Evolutionary conservation across 345 rosid genomes (phyloP), one percentile per base, ranked within the genome.

Genomic region (Punica granatum): DNA sequence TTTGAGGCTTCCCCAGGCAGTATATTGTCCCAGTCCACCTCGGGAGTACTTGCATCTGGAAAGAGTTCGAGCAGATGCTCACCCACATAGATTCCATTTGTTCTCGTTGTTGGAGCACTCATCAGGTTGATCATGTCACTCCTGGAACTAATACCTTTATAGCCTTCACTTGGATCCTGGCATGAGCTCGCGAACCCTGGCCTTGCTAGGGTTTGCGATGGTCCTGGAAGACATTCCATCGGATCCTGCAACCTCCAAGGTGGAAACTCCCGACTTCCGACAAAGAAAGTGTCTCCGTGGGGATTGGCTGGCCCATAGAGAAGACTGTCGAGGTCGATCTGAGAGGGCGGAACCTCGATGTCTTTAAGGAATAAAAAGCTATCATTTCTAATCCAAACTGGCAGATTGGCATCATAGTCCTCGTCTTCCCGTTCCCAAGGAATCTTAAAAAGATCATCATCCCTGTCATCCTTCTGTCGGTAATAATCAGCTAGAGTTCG

Each of bases 291-390:
- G 1, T 30, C 59, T 53, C 30, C 59, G 26, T 23, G 3, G 0
- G 59, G 59, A 25, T 3, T 30, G 21, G 30, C 30, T 53, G 31
- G 59, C 21, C 59, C 59, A 53, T 53, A 23, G 15, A 0, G 21
- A 53, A 4, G 41, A 37, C 41, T 11, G 41, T 37, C 41, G 41
- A 37, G 41, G 41, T 11, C 41, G 11, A 37, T 37, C 11, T 37
- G 5, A 37, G 41, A 37, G 11, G 59, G 31, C 48, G 71, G 32
- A 58, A 23, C 36, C 21, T 35, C 26, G n/a, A 2, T 36, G 36
- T 34, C n/a, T n/a, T 67, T 44, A 33, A 64, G 61, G 36, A 26
- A 63, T n/a, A 39, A 30, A 12, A 44, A 68, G 72, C n/a, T 63
- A 37, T 53, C 15, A 21, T 62, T 36, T 21, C 30, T 37, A 3